Base-by-base conservation (phyloP, 1,284 basidiomycete genomes). In the Ceratobasidium sp. region DNA sequence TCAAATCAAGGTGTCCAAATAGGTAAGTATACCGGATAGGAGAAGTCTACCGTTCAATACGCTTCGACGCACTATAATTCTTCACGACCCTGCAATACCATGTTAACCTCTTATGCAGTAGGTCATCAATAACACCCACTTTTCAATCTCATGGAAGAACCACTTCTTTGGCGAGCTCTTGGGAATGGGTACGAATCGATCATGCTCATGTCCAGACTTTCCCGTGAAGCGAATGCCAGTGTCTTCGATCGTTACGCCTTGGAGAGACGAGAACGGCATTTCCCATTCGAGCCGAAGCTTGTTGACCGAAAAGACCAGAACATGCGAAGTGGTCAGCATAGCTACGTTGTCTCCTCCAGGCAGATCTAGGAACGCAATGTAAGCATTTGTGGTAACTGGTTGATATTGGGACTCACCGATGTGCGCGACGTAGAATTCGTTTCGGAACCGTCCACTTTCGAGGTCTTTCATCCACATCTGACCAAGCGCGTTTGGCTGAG, bases 401-500 rank as follows among this genome's bases (percentile, higher is more conserved):
- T 49, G 20, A 38, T 27, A 31, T 17, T 7, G 43, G 17, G 7
- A 77, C 84, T 76, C 77, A 89, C 92, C 89, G 70, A 96, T 89
- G 76, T 98, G 96, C 6, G 96, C 95, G 52, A 98, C 91, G 76
- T 98, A 99, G 55, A 82, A 81, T 76, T 98, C 96, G 74, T 86
- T 82, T 73, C 93, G 86, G 79, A 91, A 96, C 40, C 86, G 82
- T 17, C 96, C 96, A 71, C 93, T 87, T 74, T 95, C 92, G 27
- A 98, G 81, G 76, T 97, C 96, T 77, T 85, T 84, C 83, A 99
- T 89, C 97, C 97, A 99, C 75, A 91, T 94, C 78, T 99, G 97
- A 4, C 97, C 97, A 2, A 94, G 81, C 0, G 96, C 94, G 77
- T 98, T 96, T 7, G 94, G 88, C 34, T 87, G 84, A 57, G 90